Percentiles rank a stretch among this genome's conserved stretches.
These are phyloP conservation scores for Pseudomonodictys pantanalensis DNA, from an alignment of 495 filamentous ascomycete genomes.

Conservation along the genomic window DNA sequence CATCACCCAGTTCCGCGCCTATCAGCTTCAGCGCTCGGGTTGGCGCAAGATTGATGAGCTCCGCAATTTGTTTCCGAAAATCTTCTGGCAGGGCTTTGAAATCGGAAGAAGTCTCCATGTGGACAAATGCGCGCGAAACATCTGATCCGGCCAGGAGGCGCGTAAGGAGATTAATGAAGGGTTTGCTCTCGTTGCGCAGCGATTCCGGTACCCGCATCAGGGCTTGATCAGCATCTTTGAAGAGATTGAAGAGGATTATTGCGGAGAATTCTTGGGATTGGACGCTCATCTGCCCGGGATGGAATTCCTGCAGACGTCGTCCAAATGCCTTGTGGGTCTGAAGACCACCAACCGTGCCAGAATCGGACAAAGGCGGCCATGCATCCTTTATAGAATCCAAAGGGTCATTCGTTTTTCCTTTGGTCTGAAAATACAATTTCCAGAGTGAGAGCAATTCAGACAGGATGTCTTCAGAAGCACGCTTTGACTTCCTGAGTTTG, in stretches of 20 bases:
- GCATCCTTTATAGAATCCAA: neutral
- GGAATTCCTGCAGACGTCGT: conserved; percentile 1
- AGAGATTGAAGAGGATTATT: conserved; percentile 10
- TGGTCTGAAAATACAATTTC: conserved; percentile 23
- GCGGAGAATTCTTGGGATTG: conserved; percentile 4
- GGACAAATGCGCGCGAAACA: neutral
- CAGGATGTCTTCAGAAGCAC: conserved; percentile 1
- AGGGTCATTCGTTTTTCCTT: neutral
- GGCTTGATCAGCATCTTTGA: conserved; percentile 1
- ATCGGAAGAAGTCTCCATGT: neutral
- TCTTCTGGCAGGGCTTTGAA: conserved; percentile 6
- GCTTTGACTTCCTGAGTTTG: neutral
- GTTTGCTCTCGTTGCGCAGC: neutral
- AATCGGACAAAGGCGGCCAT: neutral
- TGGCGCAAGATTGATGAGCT: conserved; percentile 10
- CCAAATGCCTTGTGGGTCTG: neutral
- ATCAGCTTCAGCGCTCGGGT: conserved; percentile 3
- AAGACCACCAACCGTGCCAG: neutral
- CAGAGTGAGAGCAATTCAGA: conserved; percentile 26
- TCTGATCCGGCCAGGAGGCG: neutral
- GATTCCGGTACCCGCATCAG: neutral
- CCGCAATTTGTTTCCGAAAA: conserved; percentile 35
- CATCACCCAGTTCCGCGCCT: neutral
- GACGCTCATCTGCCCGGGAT: conserved; percentile 1
- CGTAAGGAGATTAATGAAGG: conserved; percentile 9